These are phyloP conservation scores for Globisporangium barbulae DNA, from an alignment of 352 stramenopile genomes.

Conservation along the genomic window DNA sequence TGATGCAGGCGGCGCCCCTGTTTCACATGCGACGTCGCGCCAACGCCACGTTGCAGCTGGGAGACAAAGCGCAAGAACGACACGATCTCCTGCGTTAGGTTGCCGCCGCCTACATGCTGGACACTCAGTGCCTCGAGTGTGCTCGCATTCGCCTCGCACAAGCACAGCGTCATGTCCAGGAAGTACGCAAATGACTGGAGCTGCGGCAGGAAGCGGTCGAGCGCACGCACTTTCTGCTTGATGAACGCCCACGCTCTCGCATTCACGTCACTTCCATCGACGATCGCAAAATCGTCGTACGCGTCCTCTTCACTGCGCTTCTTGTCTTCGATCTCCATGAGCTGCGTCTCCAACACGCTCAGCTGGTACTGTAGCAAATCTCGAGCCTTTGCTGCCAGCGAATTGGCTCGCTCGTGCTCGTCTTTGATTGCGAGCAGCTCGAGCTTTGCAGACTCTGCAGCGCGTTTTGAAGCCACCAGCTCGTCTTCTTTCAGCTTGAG, in stretches of 20 bases:
- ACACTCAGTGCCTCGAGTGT: slow-evolving; percentile 25
- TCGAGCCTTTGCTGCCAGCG: not conserved
- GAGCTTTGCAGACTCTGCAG: not conserved
- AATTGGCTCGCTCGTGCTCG: not conserved
- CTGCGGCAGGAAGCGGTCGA: slow-evolving; percentile 41
- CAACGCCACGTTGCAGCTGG: slow-evolving; percentile 16
- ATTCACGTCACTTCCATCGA: not conserved
- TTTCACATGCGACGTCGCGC: slow-evolving; percentile 16
- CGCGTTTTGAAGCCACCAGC: not conserved
- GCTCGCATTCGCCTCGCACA: slow-evolving; percentile 36
- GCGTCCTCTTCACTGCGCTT: slow-evolving; percentile 5
- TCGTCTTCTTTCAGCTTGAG: slow-evolving; percentile 12
- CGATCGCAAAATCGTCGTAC: slow-evolving; percentile 5
- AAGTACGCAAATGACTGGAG: slow-evolving; percentile 32
- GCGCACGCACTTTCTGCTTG: slow-evolving; percentile 17
- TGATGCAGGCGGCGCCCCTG: slow-evolving; percentile 27
- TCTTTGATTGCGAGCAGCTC: not conserved
- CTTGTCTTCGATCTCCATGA: slow-evolving; percentile 17
- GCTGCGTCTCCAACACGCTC: slow-evolving; percentile 15
- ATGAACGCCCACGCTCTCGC: slow-evolving; percentile 18
- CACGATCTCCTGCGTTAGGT: slow-evolving; percentile 18
- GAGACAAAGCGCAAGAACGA: slow-evolving; percentile 22
- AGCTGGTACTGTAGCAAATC: not conserved
- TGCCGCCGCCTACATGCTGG: slow-evolving; percentile 16
- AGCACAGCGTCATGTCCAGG: slow-evolving; percentile 26